A percentile compares a stretch with the other conserved stretches of the same genome.
Conservation (phyloP, 768 basidiomycete genomes). For the Xerocomus brunneocitrinus region DNA sequence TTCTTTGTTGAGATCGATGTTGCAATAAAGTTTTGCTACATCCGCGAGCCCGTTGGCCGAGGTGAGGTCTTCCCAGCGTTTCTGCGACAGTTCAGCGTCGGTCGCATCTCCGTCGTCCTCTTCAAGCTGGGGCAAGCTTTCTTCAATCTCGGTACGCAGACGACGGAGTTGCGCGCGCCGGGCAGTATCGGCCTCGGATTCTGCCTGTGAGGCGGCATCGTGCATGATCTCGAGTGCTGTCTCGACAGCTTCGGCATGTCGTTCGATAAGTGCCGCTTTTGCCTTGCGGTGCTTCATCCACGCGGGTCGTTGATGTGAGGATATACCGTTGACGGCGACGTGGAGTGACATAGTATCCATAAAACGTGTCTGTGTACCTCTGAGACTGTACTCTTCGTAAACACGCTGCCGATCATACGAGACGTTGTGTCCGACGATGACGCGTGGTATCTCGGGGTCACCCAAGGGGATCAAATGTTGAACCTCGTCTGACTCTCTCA, state of each 20-base stretch:
- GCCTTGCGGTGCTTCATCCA: constrained; percentile 86
- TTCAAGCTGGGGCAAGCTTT: constrained; percentile 37
- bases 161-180: constrained; percentile 38
- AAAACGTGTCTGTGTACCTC: constrained; percentile 68
- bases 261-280: constrained; percentile 51
- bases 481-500: constrained; percentile 52
- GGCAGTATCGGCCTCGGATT: constrained; percentile 37
- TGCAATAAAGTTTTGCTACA: constrained; percentile 87
- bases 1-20: constrained; percentile 72
- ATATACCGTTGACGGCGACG: constrained; percentile 90
- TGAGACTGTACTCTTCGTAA: constrained; percentile 74
- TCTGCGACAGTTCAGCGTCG: constrained; percentile 40
- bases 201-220: constrained; percentile 34
- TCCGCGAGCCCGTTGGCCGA: constrained; percentile 89
- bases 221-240: constrained; percentile 52
- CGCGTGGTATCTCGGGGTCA: constrained; percentile 42
- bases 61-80: constrained; percentile 91
- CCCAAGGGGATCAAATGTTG: constrained; percentile 76
- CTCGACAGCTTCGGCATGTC: constrained; percentile 59
- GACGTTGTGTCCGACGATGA: constrained; percentile 93
- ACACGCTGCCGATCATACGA: constrained; percentile 88
- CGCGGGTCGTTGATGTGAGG: constrained; percentile 88
- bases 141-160: constrained; percentile 36
- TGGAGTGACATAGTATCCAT: constrained; percentile 95
- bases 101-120: constrained; percentile 36